Conservation (phyloP, 768 basidiomycete species). For the Lepiota venenata region DNA sequence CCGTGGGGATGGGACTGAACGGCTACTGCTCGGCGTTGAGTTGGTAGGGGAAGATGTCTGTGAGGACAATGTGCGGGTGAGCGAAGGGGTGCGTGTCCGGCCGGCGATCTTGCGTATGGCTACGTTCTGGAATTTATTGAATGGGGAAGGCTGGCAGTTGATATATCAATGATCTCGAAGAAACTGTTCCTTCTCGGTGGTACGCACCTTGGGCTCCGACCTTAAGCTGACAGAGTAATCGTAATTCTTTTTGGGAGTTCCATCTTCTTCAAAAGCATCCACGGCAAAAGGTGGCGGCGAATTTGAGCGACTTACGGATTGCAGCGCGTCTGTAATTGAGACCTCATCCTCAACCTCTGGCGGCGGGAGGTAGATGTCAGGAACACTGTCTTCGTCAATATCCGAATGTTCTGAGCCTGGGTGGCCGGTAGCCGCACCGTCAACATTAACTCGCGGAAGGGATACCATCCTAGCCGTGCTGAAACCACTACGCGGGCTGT, state of each 20-base stretch:
- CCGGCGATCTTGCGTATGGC: conserved; percentile 48
- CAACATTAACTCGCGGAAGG: conserved; percentile 36
- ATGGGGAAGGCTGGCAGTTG: conserved; percentile 52
- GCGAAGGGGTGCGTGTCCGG: conserved; percentile 61
- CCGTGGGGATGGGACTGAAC: conserved; percentile 36
- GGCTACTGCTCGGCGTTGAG: conserved; percentile 60
- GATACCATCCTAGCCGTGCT: conserved; percentile 59
- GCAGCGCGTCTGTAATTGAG: conserved; percentile 56
- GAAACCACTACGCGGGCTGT: conserved; percentile 46
- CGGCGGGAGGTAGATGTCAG: conserved; percentile 50
- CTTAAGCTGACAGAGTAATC: conserved; percentile 60
- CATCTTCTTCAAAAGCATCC: conserved; percentile 27
- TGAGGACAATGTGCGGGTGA: conserved; percentile 60
- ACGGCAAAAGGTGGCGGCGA: conserved; percentile 41
- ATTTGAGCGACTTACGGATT: conserved; percentile 51
- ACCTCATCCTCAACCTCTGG: conserved; percentile 41
- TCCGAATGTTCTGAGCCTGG: conserved; percentile 32
- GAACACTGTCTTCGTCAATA: conserved; percentile 40
- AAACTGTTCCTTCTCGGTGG: background rate
- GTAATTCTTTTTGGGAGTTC: conserved; percentile 47
- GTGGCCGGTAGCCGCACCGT: conserved; percentile 27
- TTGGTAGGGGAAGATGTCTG: conserved; percentile 57
- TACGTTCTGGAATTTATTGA: conserved; percentile 62
- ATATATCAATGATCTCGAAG: background rate
- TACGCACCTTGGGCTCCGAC: conserved; percentile 54